Base-by-base conservation (phyloP, 1,284 basidiomycete species). In the Heterobasidion irregulare region DNA sequence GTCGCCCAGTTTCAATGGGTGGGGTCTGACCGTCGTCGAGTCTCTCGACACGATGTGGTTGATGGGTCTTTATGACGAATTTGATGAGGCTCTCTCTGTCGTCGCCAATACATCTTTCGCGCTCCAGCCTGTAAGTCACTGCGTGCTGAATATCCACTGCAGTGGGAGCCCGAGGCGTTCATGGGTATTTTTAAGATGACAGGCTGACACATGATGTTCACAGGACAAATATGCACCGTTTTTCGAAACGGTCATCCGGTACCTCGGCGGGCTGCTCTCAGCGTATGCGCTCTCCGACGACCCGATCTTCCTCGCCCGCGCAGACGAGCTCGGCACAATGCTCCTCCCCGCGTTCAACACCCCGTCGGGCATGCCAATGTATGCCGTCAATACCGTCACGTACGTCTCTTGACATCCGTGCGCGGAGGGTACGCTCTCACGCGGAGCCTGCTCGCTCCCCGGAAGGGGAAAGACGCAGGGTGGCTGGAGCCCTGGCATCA, bases 1-100 rank as follows among this genome's bases (percentile, higher is more conserved):
- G 16, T 47, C 16, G 12, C 32, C n/a, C 59, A 88, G 86, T 56
- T 86, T 88, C 66, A 88, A 88, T 64, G 84, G 89, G 8, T 97
- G 94, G 94, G 92, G 92, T 12, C 86, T 94, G 0, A 87, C 88
- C 1, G 79, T 85, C 53, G 78, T 92, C 58, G 92, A 93, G 64
- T 82, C 88, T 2, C 78, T 98, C 15, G 93, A 96, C 66, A 97
- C 94, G 0, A 85, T 98, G 72, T 76, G 92, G 33, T 72, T 98
- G 53, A 90, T 98, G 88, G 86, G 78, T 26, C 76, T 97, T 10
- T 70, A 83, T n/a, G 79, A 83, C 12, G 89, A 96, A 66, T 96
- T 89, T 69, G 68, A 75, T 26, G 76, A 84, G 2, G 91, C 89
- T 2, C 71, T 94, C 2, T 72, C 80, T n/a, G 75, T 89, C 57